Evolutionary conservation across 345 rosid species (phyloP), one percentile per base, ranked within the genome.

Genomic region (Salix koriyanagi): DNA sequence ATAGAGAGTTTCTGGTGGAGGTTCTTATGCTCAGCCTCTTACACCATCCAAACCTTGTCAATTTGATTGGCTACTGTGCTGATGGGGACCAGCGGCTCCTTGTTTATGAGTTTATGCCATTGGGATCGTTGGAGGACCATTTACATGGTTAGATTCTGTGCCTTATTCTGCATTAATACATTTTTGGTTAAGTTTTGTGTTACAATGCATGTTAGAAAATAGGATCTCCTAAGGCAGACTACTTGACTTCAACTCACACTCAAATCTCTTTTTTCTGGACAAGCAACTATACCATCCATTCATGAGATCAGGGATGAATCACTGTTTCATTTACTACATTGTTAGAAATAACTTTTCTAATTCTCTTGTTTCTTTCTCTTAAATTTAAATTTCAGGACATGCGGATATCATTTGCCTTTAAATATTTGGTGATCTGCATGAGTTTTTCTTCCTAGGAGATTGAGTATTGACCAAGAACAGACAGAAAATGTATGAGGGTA

Each of bases 1-100:
- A 95, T 79, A 88, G 98, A 88, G 99, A 95, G 84, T 95, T 95
- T 86, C 91, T 90, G 75, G 99, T 95, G 73, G 99, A 95, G 83
- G 97, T 95, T 84, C 97, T 95, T 69, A 92, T 95, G 97, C 93
- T 95, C 76, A 93, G 99, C 80, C 94, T 95, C 78, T 85, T 95
- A 66, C 98, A 95, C 92, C 99, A 95, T 73, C 75, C 91, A 67
- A 93, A 95, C 79, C 99, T 95, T 56, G 98, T 93, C 67, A 95
- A 93, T 79, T 83, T 95, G 89, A 93, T 93, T 72, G 99, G 99
- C 70, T 95, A 95, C 85, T 93, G 99, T 71, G 99, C 98, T 41
- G 98, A 95, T 85, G 98, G 98, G 65, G 99, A 95, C 75, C 99
- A 95, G 58, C 91, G 98, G 76, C 94, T 95, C 73, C 97, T 95